A percentile compares a stretch with the other conserved stretches of the same genome.
Conservation (phyloP, 495 filamentous ascomycete species). For the Lepidopterella palustris region DNA sequence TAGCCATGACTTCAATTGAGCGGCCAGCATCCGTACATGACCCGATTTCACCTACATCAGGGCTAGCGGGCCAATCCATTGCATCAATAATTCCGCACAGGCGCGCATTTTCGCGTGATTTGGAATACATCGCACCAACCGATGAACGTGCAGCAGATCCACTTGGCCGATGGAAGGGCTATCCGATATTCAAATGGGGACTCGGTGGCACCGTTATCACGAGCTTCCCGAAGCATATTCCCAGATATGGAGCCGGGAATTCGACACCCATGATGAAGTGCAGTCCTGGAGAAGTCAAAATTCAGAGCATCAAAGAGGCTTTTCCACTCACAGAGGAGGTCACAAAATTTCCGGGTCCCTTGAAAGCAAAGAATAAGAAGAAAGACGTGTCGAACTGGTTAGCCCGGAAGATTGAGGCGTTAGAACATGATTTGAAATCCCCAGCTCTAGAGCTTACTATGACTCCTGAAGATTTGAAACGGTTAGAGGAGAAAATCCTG, state of each 20-base stretch:
- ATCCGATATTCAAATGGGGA: conserved; percentile 79
- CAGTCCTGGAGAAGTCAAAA: conserved; percentile 75
- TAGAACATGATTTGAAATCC: conserved; percentile 54
- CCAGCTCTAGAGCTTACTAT: conserved; percentile 41
- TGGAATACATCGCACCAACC: conserved; percentile 50
- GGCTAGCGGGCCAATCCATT: conserved; percentile 30
- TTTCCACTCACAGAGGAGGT: conserved; percentile 62
- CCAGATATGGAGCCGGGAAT: conserved; percentile 72
- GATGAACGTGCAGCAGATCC: conserved; percentile 77
- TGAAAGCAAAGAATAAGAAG: conserved; percentile 86
- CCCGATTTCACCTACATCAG: conserved; percentile 44
- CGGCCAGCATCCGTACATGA: conserved; percentile 65
- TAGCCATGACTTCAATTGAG: conserved; percentile 41
- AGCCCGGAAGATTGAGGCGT: conserved; percentile 57
- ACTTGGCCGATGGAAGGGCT: conserved; percentile 82
- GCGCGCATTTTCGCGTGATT: conserved; percentile 35
- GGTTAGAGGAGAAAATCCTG: conserved; percentile 72
- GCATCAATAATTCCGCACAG: conserved; percentile 42
- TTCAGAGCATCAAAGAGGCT: conserved; percentile 61
- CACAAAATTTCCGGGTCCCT: conserved; percentile 79
- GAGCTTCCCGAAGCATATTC: conserved; percentile 82
- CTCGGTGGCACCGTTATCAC: conserved; percentile 77
- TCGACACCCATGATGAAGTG: conserved; percentile 70
- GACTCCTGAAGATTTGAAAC: conserved; percentile 29
- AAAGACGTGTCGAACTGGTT: conserved; percentile 88